A percentile compares a stretch with the other conserved stretches of the same genome.
phyloP scores from a whole-genome alignment of 345 rosid genomes.

The Arabis hirsuta region DNA sequence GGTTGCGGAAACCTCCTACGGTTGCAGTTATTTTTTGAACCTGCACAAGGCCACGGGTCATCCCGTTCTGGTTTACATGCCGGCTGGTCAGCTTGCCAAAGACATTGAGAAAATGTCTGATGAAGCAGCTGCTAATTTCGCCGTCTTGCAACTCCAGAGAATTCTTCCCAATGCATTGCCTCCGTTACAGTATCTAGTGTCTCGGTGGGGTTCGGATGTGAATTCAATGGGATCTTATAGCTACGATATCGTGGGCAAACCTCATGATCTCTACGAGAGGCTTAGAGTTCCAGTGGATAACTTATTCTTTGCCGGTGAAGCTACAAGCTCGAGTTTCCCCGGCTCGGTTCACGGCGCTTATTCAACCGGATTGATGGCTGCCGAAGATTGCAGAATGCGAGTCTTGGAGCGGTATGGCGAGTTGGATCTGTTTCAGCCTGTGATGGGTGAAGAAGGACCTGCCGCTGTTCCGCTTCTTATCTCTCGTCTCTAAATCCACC shows the following conservation, averaged over 20 bases:
- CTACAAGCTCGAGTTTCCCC: conserved; percentile 72
- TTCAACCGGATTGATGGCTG: conserved; percentile 87
- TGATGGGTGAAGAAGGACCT: conserved; percentile 69
- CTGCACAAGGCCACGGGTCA: conserved; percentile 97
- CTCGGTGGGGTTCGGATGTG: conserved; percentile 77
- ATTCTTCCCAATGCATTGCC: conserved; percentile 81
- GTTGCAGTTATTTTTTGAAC: conserved; percentile 93
- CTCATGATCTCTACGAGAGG: conserved; percentile 88
- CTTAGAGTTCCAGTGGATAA: conserved; percentile 89
- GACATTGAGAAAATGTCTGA: conserved; percentile 98
- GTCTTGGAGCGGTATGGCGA: conserved; percentile 88
- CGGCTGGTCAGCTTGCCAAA: conserved; percentile 94
- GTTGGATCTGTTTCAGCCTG: conserved; percentile 76
- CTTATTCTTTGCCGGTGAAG: conserved; percentile 97
- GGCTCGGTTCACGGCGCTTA: conserved; percentile 95
- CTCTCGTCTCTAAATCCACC: conserved; percentile 64
- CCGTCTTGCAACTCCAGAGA: conserved; percentile 78
- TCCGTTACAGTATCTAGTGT: conserved; percentile 81
- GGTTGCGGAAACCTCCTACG: conserved; percentile 85
- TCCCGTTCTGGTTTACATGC: conserved; percentile 91
- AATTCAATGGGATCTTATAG: conserved; percentile 88
- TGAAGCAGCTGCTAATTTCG: conserved; percentile 90
- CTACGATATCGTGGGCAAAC: conserved; percentile 76
- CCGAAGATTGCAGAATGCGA: conserved; percentile 93
- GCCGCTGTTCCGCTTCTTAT: conserved; percentile 78